These are phyloP conservation scores for Blastobotrys apis DNA, from an alignment of 1,139 yeast species.

Conservation along the genomic window DNA sequence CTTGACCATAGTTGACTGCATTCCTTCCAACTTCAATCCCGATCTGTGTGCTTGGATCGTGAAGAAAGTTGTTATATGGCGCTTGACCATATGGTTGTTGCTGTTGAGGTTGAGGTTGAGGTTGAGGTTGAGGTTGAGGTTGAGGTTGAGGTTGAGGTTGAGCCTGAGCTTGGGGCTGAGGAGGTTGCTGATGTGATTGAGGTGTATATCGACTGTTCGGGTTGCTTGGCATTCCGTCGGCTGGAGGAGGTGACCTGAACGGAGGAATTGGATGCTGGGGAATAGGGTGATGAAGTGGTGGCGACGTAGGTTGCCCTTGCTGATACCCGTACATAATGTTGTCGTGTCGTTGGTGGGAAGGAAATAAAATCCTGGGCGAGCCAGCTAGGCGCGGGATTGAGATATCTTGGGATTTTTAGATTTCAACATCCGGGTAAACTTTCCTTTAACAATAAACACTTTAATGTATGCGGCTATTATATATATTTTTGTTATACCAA, in stretches of 20 bases:
- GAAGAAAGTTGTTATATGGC: slow-evolving; percentile 45
- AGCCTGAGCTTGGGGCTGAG: slow-evolving; percentile 12
- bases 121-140: slow-evolving; percentile 10
- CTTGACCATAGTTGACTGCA: slow-evolving; percentile 68
- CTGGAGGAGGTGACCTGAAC: slow-evolving; percentile 37
- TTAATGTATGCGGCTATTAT: not conserved
- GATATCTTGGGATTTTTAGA: too few relatives aligned
- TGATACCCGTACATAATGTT: slow-evolving; percentile 5
- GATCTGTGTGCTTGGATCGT: slow-evolving; percentile 77
- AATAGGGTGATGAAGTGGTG: slow-evolving; percentile 45
- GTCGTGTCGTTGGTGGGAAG: not conserved
- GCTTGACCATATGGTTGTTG: slow-evolving; percentile 16
- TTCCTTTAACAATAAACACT: not conserved
- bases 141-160: slow-evolving; percentile 4
- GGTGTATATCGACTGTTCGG: slow-evolving; percentile 12
- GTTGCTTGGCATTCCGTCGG: slow-evolving; percentile 22
- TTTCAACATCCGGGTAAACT: not conserved
- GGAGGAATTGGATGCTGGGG: slow-evolving; percentile 45
- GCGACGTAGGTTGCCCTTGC: slow-evolving; percentile 28
- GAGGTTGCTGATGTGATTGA: slow-evolving; percentile 7
- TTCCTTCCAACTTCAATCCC: slow-evolving; percentile 87
- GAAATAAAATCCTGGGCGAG: too few relatives aligned
- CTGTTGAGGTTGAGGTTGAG: slow-evolving; percentile 10
- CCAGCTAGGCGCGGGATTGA: too few relatives aligned
- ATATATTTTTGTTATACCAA: not conserved